A percentile compares a stretch with the other conserved stretches of the same genome.
Evolutionary conservation across 495 filamentous ascomycete genomes (phyloP).

Genomic region (Aspergillus incahuasiensis): DNA sequence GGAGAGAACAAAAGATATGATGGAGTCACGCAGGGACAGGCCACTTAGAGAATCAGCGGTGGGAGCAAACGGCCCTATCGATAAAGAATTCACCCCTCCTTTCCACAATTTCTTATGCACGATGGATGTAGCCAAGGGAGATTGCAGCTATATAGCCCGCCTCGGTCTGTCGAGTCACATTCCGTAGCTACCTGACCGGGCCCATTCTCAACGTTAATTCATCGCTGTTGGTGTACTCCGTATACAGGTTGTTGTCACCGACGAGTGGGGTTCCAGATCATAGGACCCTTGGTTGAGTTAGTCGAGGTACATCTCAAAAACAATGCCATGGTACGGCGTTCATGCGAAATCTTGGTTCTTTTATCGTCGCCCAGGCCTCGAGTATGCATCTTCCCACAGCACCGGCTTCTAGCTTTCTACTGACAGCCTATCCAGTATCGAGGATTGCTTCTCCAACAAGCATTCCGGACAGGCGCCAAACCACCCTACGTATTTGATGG

Average conservation of each 20-base stretch:
- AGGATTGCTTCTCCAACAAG: constrained; percentile 2
- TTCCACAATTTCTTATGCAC: constrained; percentile 5
- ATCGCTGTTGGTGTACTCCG: too few relatives aligned
- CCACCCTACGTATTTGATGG: background rate
- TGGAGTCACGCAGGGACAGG: constrained; percentile 29
- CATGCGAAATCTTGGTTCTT: background rate
- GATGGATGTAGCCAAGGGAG: constrained; percentile 3
- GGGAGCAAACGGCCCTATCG: constrained; percentile 22
- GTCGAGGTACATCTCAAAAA: background rate
- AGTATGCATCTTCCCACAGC: background rate
- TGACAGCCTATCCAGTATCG: background rate
- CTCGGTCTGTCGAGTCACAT: background rate
- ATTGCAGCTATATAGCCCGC: constrained; percentile 2
- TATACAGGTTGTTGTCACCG: constrained; percentile 17
- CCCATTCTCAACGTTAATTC: background rate
- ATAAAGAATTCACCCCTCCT: constrained; percentile 26
- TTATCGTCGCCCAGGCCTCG: background rate
- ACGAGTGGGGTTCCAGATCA: constrained; percentile 18
- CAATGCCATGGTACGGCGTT: background rate
- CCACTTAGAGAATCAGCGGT: constrained; percentile 16
- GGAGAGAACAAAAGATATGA: background rate
- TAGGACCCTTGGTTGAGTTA: constrained; percentile 20
- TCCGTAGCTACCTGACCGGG: background rate
- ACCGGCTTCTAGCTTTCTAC: background rate
- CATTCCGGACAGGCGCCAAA: constrained; percentile 10